Conservation (phyloP, 2,329 filamentous ascomycete species). For the Capronia epimyces region DNA sequence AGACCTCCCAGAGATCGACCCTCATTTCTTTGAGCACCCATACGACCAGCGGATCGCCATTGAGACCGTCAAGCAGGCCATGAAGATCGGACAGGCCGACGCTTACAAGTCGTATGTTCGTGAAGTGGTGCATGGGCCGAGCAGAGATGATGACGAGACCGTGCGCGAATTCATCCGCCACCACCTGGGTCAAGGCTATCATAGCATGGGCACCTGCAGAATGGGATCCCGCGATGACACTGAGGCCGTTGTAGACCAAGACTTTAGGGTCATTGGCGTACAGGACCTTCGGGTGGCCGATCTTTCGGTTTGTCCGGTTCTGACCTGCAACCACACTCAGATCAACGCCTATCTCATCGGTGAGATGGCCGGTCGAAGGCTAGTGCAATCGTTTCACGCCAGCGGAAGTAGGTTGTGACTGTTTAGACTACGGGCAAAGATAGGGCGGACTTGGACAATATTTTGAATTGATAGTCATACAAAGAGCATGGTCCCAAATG, state of each 20-base stretch:
- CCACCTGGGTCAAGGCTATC: constrained; percentile 47
- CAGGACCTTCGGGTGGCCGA: constrained; percentile 39
- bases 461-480: too few relatives aligned
- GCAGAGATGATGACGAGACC: constrained; percentile 49
- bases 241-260: constrained; percentile 45
- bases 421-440: too few relatives aligned
- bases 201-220: constrained; percentile 52
- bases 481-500: too few relatives aligned
- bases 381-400: too few relatives aligned
- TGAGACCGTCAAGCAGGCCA: constrained; percentile 42
- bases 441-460: too few relatives aligned
- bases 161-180: constrained; percentile 46
- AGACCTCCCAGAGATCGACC: constrained; percentile 49
- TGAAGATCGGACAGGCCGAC: constrained; percentile 40
- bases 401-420: too few relatives aligned
- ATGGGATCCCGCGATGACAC: constrained; percentile 48
- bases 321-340: too few relatives aligned
- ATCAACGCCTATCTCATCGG: too few relatives aligned
- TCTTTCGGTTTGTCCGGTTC: constrained; percentile 40
- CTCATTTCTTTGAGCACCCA: constrained; percentile 48
- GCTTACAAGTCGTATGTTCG: constrained; percentile 41
- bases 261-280: constrained; percentile 37
- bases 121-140: constrained; percentile 42
- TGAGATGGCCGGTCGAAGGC: too few relatives aligned
- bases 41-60: constrained; percentile 51